Base-by-base conservation (phyloP, 1,284 basidiomycete genomes). In the Cutaneotrichosporon dermatis region DNA sequence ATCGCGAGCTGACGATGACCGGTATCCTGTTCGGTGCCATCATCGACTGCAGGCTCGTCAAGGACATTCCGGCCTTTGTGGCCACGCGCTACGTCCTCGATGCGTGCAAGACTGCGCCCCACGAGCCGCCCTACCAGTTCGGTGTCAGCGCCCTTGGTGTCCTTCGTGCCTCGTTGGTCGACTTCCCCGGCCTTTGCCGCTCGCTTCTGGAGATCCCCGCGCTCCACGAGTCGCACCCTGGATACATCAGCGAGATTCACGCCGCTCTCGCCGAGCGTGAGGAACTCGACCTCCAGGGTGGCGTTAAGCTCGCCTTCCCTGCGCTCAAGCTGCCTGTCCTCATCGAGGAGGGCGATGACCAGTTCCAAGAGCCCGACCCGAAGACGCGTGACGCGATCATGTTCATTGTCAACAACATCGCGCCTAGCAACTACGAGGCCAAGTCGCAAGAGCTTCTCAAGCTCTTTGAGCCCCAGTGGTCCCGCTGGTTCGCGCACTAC, bases 401-500 rank as follows among this genome's bases (percentile, higher is more conserved):
- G 52, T 99, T 99, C 82, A 92, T 97, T 69, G 87, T 99, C 79
- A 99, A 99, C 82, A 98, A 99, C 70, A 84, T 99, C 55, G 92
- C 95, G 1, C 90, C 92, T 4, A 90, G 83, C 78, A 99, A 99
- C 75, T 92, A 97, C 66, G 92, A 94, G 44, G 73, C 83, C 37
- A 98, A 97, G 78, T 79, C 93, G 40, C 76, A 79, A 45, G 93
- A 96, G 71, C 92, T 97, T 85, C 82, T 82, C 61, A 85, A 85
- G 54, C 80, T 88, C 58, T 93, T 94, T 76, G 83, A 88, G 51
- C 87, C 91, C 66, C 81, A 85, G 52, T 86, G 92, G 71, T 86
- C 93, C 42, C 84, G 89, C 59, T 99, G 96, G 96, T 96, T 99
- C 74, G 94, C 96, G 44, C 88, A 94, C 74, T 99, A 99, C 78